A percentile compares a stretch with the other conserved stretches of the same genome.
These are phyloP conservation scores for Nectriaceae sp. DNA, from an alignment of 2,329 filamentous ascomycete species.

Conservation along the genomic window DNA sequence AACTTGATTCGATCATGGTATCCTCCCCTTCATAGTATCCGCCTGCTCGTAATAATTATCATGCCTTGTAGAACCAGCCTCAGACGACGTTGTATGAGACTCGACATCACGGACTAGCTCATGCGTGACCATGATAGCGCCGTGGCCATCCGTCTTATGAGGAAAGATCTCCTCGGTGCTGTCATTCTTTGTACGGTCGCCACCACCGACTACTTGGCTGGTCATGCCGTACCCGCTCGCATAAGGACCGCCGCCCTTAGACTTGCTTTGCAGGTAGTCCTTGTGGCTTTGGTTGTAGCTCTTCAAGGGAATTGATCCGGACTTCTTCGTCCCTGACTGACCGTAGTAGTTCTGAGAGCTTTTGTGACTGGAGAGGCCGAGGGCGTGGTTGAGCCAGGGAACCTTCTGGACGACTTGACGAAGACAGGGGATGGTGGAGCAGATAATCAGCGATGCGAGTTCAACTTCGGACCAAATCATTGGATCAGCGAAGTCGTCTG, in stretches of 20 bases:
- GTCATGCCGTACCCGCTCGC: constrained; percentile 14
- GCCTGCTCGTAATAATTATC: constrained; percentile 6
- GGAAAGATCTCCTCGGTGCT: constrained; percentile 24
- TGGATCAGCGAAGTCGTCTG: constrained; percentile 28
- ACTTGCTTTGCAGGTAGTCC: constrained; percentile 14
- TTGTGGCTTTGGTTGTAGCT: constrained; percentile 15
- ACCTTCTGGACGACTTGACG: constrained; percentile 31
- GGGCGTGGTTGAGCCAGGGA: constrained; percentile 30
- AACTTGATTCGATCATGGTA: too few species aligned
- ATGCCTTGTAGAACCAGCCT: constrained; percentile 9
- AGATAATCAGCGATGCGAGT: constrained; percentile 33
- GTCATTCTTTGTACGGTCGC: constrained; percentile 20
- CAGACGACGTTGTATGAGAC: constrained; percentile 12
- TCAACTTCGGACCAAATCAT: constrained; percentile 35
- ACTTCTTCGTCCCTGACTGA: constrained; percentile 11
- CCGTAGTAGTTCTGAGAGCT: constrained; percentile 14
- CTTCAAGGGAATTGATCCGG: constrained; percentile 16
- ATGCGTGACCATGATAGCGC: constrained; percentile 21
- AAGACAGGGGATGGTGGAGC: constrained; percentile 34
- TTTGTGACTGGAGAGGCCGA: constrained; percentile 28
- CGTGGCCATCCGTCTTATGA: constrained; percentile 18
- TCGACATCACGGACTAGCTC: constrained; percentile 17
- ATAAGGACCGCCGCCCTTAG: constrained; percentile 5
- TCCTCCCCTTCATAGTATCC: neutral
- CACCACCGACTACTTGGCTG: constrained; percentile 16